These are phyloP conservation scores for Suillus subalutaceus DNA, from an alignment of 768 basidiomycete genomes.

Conservation along the genomic window DNA sequence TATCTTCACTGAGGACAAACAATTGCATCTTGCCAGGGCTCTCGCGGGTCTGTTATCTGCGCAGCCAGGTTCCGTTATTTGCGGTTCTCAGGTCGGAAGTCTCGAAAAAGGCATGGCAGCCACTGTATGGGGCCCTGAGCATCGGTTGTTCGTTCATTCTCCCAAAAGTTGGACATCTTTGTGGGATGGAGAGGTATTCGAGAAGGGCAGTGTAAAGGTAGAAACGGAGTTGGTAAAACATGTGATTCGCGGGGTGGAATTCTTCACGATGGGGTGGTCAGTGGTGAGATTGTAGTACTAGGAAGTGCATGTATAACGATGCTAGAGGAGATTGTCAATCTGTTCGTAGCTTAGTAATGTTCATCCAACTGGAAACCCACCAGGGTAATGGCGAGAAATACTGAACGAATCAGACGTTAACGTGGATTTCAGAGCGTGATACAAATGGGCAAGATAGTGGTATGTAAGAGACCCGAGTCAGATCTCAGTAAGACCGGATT, in stretches of 20 bases:
- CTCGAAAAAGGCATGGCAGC: slow-evolving; percentile 8
- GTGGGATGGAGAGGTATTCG: slow-evolving; percentile 29
- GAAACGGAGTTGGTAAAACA: slow-evolving; percentile 17
- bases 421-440: no score
- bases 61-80: not conserved
- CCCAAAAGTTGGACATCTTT: slow-evolving; percentile 20
- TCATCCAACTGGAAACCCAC: no score
- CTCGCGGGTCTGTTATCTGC: not conserved
- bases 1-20: not conserved
- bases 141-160: slow-evolving; percentile 15
- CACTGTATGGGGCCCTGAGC: not conserved
- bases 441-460: no score
- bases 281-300: not conserved
- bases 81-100: not conserved
- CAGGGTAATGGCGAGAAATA: no score
- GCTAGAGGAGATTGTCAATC: no score
- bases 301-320: not conserved
- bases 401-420: no score
- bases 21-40: not conserved
- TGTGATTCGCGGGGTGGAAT: not conserved
- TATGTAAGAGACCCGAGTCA: no score
- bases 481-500: no score
- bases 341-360: no score
- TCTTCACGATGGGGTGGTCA: not conserved
- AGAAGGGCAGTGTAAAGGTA: slow-evolving; percentile 37